Percentiles rank a stretch among this genome's conserved stretches.
Evolutionary conservation across 768 basidiomycete species (phyloP).

Genomic region (Xerocomus potaroensis): DNA sequence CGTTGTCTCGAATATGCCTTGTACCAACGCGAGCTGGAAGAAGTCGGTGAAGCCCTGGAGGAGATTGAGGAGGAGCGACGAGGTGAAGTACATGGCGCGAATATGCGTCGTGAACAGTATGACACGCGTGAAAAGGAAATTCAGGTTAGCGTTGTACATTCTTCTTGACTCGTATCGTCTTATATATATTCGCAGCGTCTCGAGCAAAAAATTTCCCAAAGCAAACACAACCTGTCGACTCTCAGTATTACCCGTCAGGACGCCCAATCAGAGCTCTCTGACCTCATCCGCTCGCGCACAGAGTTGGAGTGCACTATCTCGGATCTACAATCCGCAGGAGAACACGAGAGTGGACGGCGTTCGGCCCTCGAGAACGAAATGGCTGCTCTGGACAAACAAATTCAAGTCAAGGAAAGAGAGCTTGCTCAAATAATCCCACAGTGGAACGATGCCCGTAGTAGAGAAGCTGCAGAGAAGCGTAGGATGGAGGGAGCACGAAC

Average conservation of each 20-base stretch:
- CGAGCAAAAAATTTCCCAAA: slow-evolving; percentile 66
- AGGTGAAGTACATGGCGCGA: slow-evolving; percentile 80
- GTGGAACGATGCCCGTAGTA: slow-evolving; percentile 57
- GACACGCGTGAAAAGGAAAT: slow-evolving; percentile 81
- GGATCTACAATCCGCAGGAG: slow-evolving; percentile 67
- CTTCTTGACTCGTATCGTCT: neutral
- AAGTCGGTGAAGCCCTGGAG: slow-evolving; percentile 80
- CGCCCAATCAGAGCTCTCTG: slow-evolving; percentile 77
- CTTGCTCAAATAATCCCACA: slow-evolving; percentile 64
- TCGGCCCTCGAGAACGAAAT: slow-evolving; percentile 66
- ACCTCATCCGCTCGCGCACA: slow-evolving; percentile 78
- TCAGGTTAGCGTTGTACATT: slow-evolving; percentile 45
- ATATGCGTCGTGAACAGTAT: slow-evolving; percentile 77
- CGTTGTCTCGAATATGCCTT: slow-evolving; percentile 93
- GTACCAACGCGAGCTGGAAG: slow-evolving; percentile 86
- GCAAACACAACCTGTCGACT: slow-evolving; percentile 68
- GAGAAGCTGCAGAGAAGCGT: slow-evolving; percentile 53
- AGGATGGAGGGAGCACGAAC: slow-evolving; percentile 73
- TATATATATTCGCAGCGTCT: slow-evolving; percentile 49
- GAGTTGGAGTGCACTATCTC: slow-evolving; percentile 80
- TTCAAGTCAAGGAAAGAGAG: slow-evolving; percentile 56
- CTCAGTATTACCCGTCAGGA: slow-evolving; percentile 67
- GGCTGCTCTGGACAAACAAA: slow-evolving; percentile 50
- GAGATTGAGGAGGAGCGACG: slow-evolving; percentile 81
- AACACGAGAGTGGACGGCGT: slow-evolving; percentile 60